Evolutionary conservation across 148 eudicot species (phyloP), one percentile per base, ranked within the genome.

Genomic region (Nepenthes gracilis): DNA sequence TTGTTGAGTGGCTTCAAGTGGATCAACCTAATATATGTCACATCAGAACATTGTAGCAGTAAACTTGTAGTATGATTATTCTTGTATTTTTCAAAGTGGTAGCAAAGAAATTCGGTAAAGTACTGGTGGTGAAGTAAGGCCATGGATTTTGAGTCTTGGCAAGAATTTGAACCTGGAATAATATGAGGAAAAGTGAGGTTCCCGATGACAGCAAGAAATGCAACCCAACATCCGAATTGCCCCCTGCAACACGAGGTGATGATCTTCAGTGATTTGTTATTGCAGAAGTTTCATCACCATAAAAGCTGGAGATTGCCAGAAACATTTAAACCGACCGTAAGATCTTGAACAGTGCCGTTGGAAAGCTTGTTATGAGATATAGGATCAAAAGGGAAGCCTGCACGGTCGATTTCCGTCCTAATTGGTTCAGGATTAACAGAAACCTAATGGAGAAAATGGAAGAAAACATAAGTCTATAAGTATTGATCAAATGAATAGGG

Each of bases 161-260:
- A 61, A 23, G 45, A 57, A 23, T 36, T 11, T 34, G 32, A 14
- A 77, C 85, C 81, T 63, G 81, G 77, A 58, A 71, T 58, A 33
- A 69, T n/a, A 47, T 23, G 40, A 49, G 79, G 79, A 61, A 69
- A 72, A 43, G 63, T 61, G 61, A 74, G 73, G 55, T 64, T 66
- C n/a, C 70, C 70, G 43, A 68, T 61, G 35, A 77, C 61, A 54
- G 79, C 69, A 57, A 80, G 55, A 52, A 75, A 60, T 50, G 79
- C 79, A 50, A 80, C 64, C 85, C 85, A 80, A 58, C 72, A 54
- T 14, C 85, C 85, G 57, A 80, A 74, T 47, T 77, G 77, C 35
- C 79, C 81, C 66, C 85, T 80, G 77, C 72, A 77, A 69, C 70
- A 65, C 34, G 57, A 60, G 65, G 60, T 71, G 54, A 67, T 35